Evolutionary conservation across 2,329 filamentous ascomycete species (phyloP), one percentile per base, ranked within the genome.

Genomic region (Sclerotinia sclerotiorum): DNA sequence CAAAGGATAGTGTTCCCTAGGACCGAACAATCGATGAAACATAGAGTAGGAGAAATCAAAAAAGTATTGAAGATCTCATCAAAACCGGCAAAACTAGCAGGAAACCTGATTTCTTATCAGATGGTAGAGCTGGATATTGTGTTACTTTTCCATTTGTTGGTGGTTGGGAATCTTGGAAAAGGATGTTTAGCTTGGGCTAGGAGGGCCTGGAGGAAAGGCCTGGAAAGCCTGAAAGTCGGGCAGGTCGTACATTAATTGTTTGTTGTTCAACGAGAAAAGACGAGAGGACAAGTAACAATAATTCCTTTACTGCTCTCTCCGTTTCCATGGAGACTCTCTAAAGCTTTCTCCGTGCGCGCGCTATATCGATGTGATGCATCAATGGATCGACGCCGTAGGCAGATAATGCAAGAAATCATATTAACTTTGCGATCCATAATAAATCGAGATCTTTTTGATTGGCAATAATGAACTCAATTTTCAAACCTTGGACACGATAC

Each of bases 41-140:
- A 19, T 19, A n/a, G 19, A 48, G 42, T 29, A 27, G 19, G 21
- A 60, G 57, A 48, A 48, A 48, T 19, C 17, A n/a, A 48, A 32
- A 54, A 7, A 48, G 8, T 27, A 61, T 61, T 61, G 24, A 27
- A 61, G 42, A 48, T 48, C 27, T 61, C 19, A 48, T 19, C 19
- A 48, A 21, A n/a, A 48, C 13, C 21, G n/a, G 11, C 32, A 61
- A 44, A 48, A 35, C 24, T 32, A 48, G 42, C 19, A 61, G n/a
- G 42, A 61, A 61, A 48, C 27, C 24, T 61, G 24, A 48, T 61
- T 61, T 61, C 21, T 61, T 32, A 48, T 48, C 17, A 5, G 10
- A 17, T 17, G 32, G 5, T 32, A 48, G 42, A 61, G 24, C 32
- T 32, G 19, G 29, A 48, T n/a, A 27, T 32, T 10, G 29, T 48